These are phyloP conservation scores for Penicillium simplicissimum DNA, from an alignment of 495 filamentous ascomycete species.

Conservation along the genomic window DNA sequence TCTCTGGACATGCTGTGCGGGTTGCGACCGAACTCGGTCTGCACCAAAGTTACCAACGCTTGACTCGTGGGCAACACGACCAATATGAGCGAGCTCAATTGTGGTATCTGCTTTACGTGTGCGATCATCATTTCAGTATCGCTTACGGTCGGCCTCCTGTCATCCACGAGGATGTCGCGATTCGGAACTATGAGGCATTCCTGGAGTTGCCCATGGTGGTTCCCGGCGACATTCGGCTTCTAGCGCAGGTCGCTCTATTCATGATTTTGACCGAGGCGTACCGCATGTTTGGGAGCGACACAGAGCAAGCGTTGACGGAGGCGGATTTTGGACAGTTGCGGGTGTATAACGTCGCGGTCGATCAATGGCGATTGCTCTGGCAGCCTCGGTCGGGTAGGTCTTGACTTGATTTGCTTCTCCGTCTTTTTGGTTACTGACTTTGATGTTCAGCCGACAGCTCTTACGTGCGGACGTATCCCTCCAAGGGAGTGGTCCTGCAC, in stretches of 20 bases:
- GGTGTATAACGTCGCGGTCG: slow-evolving; percentile 55
- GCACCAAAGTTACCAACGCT: slow-evolving; percentile 51
- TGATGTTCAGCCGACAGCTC: slow-evolving; percentile 44
- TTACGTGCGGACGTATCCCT: slow-evolving; percentile 57
- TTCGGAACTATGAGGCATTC: slow-evolving; percentile 54
- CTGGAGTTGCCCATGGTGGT: slow-evolving; percentile 48
- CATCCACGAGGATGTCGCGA: slow-evolving; percentile 54
- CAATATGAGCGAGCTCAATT: slow-evolving; percentile 52
- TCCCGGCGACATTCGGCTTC: slow-evolving; percentile 54
- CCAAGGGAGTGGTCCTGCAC: slow-evolving; percentile 60
- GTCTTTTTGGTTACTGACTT: background rate
- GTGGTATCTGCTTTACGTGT: slow-evolving; percentile 56
- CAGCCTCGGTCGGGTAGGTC: slow-evolving; percentile 51
- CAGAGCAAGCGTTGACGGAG: slow-evolving; percentile 54
- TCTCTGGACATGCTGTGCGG: slow-evolving; percentile 55
- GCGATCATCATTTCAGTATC: slow-evolving; percentile 58
- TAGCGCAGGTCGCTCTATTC: slow-evolving; percentile 59
- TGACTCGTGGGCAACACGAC: slow-evolving; percentile 46
- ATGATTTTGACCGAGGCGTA: slow-evolving; percentile 59
- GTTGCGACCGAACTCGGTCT: slow-evolving; percentile 55
- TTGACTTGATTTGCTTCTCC: background rate
- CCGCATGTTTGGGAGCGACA: slow-evolving; percentile 56
- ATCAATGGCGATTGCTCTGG: slow-evolving; percentile 60
- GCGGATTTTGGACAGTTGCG: slow-evolving; percentile 53
- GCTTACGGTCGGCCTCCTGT: slow-evolving; percentile 56